Conservation (phyloP, 257 asterid genomes). For the Nicotiana knightiana region DNA sequence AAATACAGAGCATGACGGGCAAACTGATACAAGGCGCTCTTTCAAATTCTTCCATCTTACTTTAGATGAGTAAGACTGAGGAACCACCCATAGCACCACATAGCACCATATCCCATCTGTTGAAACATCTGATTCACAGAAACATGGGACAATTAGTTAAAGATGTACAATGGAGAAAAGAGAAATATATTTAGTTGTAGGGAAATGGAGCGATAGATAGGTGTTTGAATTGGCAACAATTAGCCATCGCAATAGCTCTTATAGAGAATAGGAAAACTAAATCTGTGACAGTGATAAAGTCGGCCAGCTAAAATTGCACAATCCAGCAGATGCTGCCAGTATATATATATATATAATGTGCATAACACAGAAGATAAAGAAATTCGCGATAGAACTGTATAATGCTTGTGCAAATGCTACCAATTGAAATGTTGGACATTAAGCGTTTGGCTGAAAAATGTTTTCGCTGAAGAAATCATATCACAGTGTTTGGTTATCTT, state of each 20-base stretch:
- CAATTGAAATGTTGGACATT: background rate
- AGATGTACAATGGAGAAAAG: background rate
- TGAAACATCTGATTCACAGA: conserved; percentile 54
- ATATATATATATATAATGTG: too few species aligned
- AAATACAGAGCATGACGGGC: conserved; percentile 54
- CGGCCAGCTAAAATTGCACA: background rate
- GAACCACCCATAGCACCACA: conserved; percentile 58
- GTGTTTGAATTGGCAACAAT: background rate
- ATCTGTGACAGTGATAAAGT: background rate
- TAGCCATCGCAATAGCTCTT: background rate
- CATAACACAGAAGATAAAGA: background rate
- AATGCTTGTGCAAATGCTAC: background rate
- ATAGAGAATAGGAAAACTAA: background rate
- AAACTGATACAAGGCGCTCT: conserved; percentile 56
- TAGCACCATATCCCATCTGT: conserved; percentile 91
- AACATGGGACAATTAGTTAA: background rate
- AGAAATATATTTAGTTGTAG: background rate
- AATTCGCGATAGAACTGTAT: background rate
- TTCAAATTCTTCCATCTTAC: conserved; percentile 66
- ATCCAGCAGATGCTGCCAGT: background rate
- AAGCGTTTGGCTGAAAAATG: background rate
- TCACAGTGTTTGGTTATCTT: background rate
- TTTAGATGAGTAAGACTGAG: conserved; percentile 34
- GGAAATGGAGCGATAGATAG: background rate
- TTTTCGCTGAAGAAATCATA: background rate